Percentiles rank a stretch among this genome's conserved stretches.
These are phyloP conservation scores for Neurospora terricola DNA, from an alignment of 495 filamentous ascomycete species.

Conservation along the genomic window DNA sequence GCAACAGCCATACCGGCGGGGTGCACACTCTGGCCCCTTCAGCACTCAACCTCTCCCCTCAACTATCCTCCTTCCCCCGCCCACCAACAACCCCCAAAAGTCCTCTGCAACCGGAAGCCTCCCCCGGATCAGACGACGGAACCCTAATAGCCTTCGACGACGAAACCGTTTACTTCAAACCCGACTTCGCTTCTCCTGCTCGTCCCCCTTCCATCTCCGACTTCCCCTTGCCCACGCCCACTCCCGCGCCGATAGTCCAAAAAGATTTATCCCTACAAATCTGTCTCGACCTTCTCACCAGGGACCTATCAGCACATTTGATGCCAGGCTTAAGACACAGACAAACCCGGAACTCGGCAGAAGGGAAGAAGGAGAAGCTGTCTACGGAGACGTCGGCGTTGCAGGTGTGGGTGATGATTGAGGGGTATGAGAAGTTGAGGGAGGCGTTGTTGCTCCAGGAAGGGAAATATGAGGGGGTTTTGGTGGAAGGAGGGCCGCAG, in stretches of 20 bases:
- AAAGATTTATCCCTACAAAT: conserved; percentile 18
- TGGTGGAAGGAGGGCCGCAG: not conserved
- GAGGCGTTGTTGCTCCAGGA: conserved; percentile 23
- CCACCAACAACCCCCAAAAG: conserved; percentile 9
- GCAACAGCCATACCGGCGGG: not conserved
- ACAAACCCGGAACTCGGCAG: not conserved
- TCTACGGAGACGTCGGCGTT: conserved; percentile 38
- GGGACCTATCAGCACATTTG: conserved; percentile 29
- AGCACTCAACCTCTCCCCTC: not conserved
- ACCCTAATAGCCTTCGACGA: conserved; percentile 37
- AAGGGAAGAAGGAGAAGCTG: conserved; percentile 6
- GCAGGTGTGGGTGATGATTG: conserved; percentile 46
- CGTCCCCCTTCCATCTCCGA: conserved; percentile 3
- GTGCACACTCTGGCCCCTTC: not conserved
- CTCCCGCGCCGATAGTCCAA: not conserved
- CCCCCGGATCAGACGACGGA: conserved; percentile 31
- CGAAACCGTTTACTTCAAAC: conserved; percentile 30
- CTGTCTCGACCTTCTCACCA: conserved; percentile 31
- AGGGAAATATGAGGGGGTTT: conserved; percentile 7
- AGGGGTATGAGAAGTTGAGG: conserved; percentile 36
- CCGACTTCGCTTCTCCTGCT: conserved; percentile 22
- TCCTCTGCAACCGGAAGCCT: conserved; percentile 2
- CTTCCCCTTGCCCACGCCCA: not conserved
- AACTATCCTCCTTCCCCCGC: not conserved
- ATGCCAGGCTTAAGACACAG: not conserved